Percentiles rank a stretch among this genome's conserved stretches.
Conservation (phyloP, 1,284 basidiomycete genomes). For the Peniophora sp. region DNA sequence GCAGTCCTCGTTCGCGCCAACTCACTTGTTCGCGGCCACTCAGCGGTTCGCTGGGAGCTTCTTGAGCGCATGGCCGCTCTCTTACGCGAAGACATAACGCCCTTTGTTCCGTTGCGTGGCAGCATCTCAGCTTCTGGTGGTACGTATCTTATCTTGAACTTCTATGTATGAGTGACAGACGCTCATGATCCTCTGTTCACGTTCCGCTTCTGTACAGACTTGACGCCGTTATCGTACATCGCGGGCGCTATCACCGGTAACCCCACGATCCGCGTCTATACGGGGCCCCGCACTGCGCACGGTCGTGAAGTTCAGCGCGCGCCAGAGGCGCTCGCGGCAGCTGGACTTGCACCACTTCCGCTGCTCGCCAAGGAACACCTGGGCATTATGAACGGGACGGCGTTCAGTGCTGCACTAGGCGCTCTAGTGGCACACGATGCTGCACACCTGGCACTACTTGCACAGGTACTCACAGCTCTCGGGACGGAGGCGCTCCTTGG, state of each 20-base stretch:
- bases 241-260: conserved; percentile 75
- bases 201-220: conserved; percentile 32
- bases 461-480: conserved; percentile 77
- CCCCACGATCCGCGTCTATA: conserved; percentile 70
- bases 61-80: conserved; percentile 74
- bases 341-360: conserved; percentile 59
- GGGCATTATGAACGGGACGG: conserved; percentile 77
- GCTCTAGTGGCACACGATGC: conserved; percentile 66
- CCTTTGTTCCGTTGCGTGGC: conserved; percentile 75
- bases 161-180: background rate
- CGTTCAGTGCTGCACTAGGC: conserved; percentile 63
- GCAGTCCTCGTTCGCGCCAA: conserved; percentile 85
- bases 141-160: conserved; percentile 23
- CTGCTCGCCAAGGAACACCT: conserved; percentile 80
- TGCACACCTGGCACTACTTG: conserved; percentile 61
- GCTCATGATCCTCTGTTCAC: conserved; percentile 1
- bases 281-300: conserved; percentile 38
- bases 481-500: conserved; percentile 77
- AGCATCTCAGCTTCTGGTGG: conserved; percentile 80
- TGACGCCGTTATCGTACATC: conserved; percentile 76
- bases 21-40: conserved; percentile 80
- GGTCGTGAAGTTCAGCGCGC: conserved; percentile 53
- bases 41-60: conserved; percentile 76
- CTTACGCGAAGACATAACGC: conserved; percentile 68
- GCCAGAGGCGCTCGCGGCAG: conserved; percentile 55